Conservation (phyloP, 306 rosid genomes). For the Cyamopsis tetragonoloba region DNA sequence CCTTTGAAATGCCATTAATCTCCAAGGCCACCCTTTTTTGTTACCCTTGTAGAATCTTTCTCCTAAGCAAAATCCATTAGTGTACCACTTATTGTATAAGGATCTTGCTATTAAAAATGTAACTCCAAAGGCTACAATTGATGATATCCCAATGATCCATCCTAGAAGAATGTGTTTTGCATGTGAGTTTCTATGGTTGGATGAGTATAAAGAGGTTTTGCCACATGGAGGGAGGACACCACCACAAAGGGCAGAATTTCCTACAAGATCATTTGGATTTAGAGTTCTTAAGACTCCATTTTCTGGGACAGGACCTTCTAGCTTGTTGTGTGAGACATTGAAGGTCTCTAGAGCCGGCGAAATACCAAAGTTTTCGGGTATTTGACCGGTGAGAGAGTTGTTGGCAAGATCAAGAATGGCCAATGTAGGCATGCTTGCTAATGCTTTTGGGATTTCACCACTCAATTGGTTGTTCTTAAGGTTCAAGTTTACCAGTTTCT, state of each 20-base stretch:
- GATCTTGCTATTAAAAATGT: conserved; percentile 50
- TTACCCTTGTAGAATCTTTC: conserved; percentile 53
- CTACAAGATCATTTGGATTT: conserved; percentile 72
- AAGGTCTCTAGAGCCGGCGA: conserved; percentile 85
- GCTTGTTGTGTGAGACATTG: conserved; percentile 77
- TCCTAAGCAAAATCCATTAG: conserved; percentile 58
- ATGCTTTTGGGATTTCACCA: conserved; percentile 67
- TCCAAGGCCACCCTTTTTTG: conserved; percentile 96
- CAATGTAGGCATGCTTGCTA: conserved; percentile 76
- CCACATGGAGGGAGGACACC: conserved; percentile 74
- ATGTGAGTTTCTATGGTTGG: conserved; percentile 39
- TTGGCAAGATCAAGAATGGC: conserved; percentile 85
- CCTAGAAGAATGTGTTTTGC: conserved; percentile 49
- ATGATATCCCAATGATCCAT: conserved; percentile 64
- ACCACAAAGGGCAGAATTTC: conserved; percentile 75
- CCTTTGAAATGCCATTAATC: conserved; percentile 91
- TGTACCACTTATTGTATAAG: conserved; percentile 68
- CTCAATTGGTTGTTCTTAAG: conserved; percentile 65
- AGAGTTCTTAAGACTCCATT: conserved; percentile 70
- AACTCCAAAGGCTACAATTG: conserved; percentile 48
- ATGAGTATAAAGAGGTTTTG: conserved; percentile 27
- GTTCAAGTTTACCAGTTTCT: conserved; percentile 71
- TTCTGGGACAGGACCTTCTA: conserved; percentile 75
- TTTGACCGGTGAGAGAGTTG: conserved; percentile 77
- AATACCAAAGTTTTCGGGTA: conserved; percentile 71